These are phyloP conservation scores for Fusarium mundagurra DNA, from an alignment of 2,329 filamentous ascomycete genomes.

Conservation along the genomic window DNA sequence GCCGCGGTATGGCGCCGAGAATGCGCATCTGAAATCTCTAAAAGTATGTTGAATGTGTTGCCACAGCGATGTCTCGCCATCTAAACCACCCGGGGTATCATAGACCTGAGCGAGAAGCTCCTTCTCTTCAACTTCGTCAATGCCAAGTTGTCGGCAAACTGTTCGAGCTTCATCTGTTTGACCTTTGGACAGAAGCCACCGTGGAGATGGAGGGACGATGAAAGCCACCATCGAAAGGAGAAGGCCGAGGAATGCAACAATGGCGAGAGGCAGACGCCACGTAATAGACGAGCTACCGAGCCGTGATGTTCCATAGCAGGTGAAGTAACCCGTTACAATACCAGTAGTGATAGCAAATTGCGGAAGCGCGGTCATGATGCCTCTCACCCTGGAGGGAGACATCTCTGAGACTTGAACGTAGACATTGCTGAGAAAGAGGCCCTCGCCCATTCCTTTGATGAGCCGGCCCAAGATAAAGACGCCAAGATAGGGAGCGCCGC, in stretches of 20 bases:
- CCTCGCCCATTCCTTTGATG: slow-evolving; percentile 66
- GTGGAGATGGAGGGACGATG: slow-evolving; percentile 61
- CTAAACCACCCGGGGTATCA: slow-evolving; percentile 20
- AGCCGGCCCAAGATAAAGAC: slow-evolving; percentile 66
- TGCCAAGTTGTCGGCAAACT: slow-evolving; percentile 52
- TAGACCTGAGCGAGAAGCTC: slow-evolving; percentile 45
- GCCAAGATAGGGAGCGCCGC: slow-evolving; percentile 49
- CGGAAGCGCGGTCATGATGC: slow-evolving; percentile 61
- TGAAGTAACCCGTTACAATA: slow-evolving; percentile 66
- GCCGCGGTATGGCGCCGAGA: slow-evolving; percentile 51
- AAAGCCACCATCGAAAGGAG: slow-evolving; percentile 46
- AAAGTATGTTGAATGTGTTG: slow-evolving; percentile 44
- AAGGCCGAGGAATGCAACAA: slow-evolving; percentile 48
- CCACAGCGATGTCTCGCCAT: slow-evolving; percentile 44
- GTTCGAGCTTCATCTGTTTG: slow-evolving; percentile 54
- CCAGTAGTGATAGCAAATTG: slow-evolving; percentile 64
- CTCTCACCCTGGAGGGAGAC: slow-evolving; percentile 60
- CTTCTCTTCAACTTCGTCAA: slow-evolving; percentile 56
- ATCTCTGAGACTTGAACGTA: slow-evolving; percentile 68
- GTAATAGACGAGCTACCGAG: slow-evolving; percentile 57
- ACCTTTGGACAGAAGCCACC: slow-evolving; percentile 62
- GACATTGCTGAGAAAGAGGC: slow-evolving; percentile 64
- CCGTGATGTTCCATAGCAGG: slow-evolving; percentile 64
- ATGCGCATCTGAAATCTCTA: slow-evolving; percentile 46
- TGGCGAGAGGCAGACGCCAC: slow-evolving; percentile 64